These are phyloP conservation scores for Uronychia setigera DNA, from an alignment of 73 alveolate genomes.

Conservation along the genomic window DNA sequence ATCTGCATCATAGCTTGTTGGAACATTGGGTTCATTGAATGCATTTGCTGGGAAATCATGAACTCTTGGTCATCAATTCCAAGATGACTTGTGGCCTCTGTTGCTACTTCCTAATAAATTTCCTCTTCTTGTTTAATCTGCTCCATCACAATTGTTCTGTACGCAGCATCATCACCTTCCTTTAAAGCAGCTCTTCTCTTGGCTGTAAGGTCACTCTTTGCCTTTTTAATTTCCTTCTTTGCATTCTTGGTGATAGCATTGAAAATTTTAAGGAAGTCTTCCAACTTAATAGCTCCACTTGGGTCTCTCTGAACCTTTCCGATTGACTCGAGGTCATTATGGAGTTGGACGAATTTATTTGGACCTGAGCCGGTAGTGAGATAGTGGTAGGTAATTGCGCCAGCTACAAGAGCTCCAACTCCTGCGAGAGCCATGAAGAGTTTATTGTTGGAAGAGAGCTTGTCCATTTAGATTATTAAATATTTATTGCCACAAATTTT, in stretches of 20 bases:
- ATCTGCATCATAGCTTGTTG: conserved; percentile 25
- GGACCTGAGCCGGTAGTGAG: conserved; percentile 1
- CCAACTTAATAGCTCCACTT: conserved; percentile 10
- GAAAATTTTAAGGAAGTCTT: conserved; percentile 24
- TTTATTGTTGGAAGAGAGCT: too few relatives aligned
- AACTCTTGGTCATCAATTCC: conserved; percentile 34
- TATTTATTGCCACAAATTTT: not conserved
- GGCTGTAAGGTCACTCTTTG: conserved; percentile 6
- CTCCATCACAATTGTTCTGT: conserved; percentile 5
- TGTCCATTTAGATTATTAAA: not conserved
- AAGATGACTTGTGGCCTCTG: conserved; percentile 6
- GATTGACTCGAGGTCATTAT: conserved; percentile 2
- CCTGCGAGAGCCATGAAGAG: conserved; percentile 9
- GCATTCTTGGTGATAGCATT: conserved; percentile 19
- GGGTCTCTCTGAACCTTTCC: conserved; percentile 17
- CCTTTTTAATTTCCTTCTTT: not conserved
- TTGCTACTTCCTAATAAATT: conserved; percentile 29
- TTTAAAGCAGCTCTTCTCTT: conserved; percentile 22
- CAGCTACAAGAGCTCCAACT: conserved; percentile 13
- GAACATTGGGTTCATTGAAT: conserved; percentile 16
- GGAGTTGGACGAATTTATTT: conserved; percentile 9
- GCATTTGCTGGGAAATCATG: conserved; percentile 29
- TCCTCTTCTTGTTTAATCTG: conserved; percentile 26
- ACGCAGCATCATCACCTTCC: conserved; percentile 18
- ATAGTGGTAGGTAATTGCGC: conserved; percentile 20